Base-by-base conservation (phyloP, 2,329 filamentous ascomycete genomes). In the Aspergillus sclerotialis region DNA sequence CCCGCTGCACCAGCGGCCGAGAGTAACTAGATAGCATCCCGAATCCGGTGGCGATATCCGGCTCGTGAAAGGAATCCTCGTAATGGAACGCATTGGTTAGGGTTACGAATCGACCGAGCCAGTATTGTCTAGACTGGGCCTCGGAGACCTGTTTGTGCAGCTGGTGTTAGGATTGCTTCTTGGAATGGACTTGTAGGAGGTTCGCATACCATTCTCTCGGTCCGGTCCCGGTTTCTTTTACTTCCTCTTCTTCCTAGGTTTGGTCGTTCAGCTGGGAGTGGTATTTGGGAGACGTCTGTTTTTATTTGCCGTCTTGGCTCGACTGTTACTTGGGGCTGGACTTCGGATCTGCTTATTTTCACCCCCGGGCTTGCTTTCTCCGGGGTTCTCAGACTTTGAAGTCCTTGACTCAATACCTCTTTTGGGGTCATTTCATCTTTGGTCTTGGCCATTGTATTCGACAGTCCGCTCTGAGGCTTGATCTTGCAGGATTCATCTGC, bases 21-120 rank as follows among this genome's bases (percentile, higher is more conserved):
- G 43, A 44, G 29, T 43, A 39, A 29, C 38, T 46, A 14, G 50
- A 44, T n/a, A 45, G 35, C 43, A 49, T 50, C 15, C 45, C 41
- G 33, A 52, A 50, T 1, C 46, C 49, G 1, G 53, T 54, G 10
- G 44, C 34, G 12, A 45, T 43, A 34, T 56, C 53, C 12, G 54
- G 50, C 29, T 48, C 38, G 26, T 46, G 36, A 38, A 59, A 59
- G 5, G 52, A 52, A 27, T 56, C 56, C 32, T 55, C 52, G 30
- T 55, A 50, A 24, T 54, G 50, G 42, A 58, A 46, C 23, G 50
- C 46, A 30, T 60, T 52, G 28, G 48, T 42, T 28, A 56, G 40
- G 12, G 54, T 52, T 21, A 51, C 32, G 37, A 64, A 48, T 12
- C 56, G 47, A 7, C 56, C 56, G 2, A 58, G 43, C 56, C 56